Evolutionary conservation across 176 grass and related monocot species (phyloP), one percentile per base, ranked within the genome.

Genomic region (Oryza brachyantha): DNA sequence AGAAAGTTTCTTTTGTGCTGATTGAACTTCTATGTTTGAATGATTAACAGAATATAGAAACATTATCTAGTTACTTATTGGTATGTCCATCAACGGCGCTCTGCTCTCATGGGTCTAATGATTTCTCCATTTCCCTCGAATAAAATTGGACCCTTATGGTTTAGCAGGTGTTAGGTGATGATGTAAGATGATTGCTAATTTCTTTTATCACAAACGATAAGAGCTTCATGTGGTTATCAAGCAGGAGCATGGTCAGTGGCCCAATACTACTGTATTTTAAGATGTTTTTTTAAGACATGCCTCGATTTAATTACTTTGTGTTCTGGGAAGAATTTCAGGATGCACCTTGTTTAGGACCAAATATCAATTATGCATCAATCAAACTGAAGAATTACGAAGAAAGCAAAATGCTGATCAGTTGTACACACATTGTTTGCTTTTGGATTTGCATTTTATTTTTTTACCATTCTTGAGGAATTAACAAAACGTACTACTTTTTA

Each of bases 81-180:
- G 74, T 80, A 74, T 69, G 26, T 39, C 29, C 55, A 28, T 46
- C 10, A 54, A 43, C 86, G 86, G 86, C 70, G 86, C 81, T 64
- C 4, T 84, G 81, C 80, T 84, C 32, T 74, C 66, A 68, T 14
- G 28, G 52, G 62, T 41, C 38, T 52, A 88, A 88, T 80, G 70
- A 88, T 88, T 88, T 45, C 55, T 13, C 28, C 13, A 54, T 76
- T 79, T 45, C n/a, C 64, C 25, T 70, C 11, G 24, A 74, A 73
- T 69, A 84, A 68, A 37, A 25, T 14, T 35, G 81, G 86, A 84
- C 76, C 86, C 75, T 79, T 88, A 64, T 29, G 31, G 70, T 80
- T 54, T n/a, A 42, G 86, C 63, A 80, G 43, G 81, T 65, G 81
- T 81, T 81, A 46, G 86, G 58, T 80, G 64, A 75, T 45, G 76